A percentile compares a stretch with the other conserved stretches of the same genome.
Evolutionary conservation across 345 rosid species (phyloP).

Genomic region (Garcia nutans): DNA sequence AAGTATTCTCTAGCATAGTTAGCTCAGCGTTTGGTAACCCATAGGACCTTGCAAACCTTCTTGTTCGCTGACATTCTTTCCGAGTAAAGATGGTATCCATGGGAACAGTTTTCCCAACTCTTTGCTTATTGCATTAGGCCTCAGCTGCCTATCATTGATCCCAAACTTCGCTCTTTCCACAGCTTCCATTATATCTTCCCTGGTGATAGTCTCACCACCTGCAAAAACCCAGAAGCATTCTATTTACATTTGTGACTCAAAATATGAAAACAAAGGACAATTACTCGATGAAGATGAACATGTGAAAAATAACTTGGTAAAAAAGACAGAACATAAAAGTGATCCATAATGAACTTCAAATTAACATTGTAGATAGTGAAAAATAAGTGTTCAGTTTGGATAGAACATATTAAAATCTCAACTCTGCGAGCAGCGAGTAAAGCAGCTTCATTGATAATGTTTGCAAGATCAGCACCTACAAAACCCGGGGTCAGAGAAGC

Average conservation of each 20-base stretch:
- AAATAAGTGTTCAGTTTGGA: not conserved
- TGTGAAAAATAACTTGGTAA: not conserved
- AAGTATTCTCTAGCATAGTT: conserved; percentile 18
- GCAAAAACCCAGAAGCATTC: conserved; percentile 19
- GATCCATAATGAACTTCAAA: not conserved
- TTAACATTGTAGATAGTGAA: not conserved
- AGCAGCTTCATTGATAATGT: conserved; percentile 91
- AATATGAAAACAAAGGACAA: not conserved
- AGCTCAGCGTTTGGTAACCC: conserved; percentile 87
- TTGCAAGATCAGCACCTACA: conserved; percentile 98
- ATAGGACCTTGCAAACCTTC: conserved; percentile 71
- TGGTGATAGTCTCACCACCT: conserved; percentile 68
- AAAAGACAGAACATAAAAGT: not conserved
- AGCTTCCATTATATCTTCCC: conserved; percentile 98
- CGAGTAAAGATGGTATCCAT: conserved; percentile 81
- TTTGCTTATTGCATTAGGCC: conserved; percentile 53
- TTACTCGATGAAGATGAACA: not conserved
- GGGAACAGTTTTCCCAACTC: conserved; percentile 84
- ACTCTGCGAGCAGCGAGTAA: conserved; percentile 95
- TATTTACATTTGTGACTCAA: not conserved
- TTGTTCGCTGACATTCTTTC: conserved; percentile 52
- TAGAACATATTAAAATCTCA: conserved; percentile 23
- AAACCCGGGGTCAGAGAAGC: conserved; percentile 90
- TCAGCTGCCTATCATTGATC: conserved; percentile 58
- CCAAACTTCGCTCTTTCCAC: conserved; percentile 94